phyloP scores from a whole-genome alignment of 176 grass and related monocot species.

The Triticum turgidum region DNA sequence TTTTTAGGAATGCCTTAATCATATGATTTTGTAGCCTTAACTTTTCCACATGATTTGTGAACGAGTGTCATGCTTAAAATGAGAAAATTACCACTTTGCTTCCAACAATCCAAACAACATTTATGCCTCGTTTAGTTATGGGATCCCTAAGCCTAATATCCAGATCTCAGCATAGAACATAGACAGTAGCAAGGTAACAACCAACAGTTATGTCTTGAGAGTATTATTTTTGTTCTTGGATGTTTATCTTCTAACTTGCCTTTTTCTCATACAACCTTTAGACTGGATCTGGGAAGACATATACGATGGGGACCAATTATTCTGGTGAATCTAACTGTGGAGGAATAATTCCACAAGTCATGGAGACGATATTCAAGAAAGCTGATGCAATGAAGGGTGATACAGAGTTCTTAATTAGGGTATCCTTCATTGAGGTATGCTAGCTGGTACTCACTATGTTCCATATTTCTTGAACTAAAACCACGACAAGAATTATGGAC shows the following conservation, averaged over 20 bases:
- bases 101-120: background rate
- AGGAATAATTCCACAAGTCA: slow-evolving; percentile 96
- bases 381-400: slow-evolving; percentile 52
- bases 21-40: background rate
- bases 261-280: slow-evolving; percentile 43
- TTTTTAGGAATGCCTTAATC: background rate
- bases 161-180: background rate
- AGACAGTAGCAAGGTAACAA: background rate
- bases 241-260: slow-evolving; percentile 12
- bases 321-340: slow-evolving; percentile 55
- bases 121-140: background rate
- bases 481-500: too few species aligned
- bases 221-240: slow-evolving; percentile 22
- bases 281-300: slow-evolving; percentile 97
- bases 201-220: background rate
- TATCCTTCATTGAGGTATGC: slow-evolving; percentile 95
- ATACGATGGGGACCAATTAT: slow-evolving; percentile 96
- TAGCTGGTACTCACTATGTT: background rate
- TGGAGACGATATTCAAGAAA: slow-evolving; percentile 90
- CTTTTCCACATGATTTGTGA: background rate
- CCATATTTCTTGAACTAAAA: too few species aligned
- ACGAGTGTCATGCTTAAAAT: slow-evolving; percentile 7
- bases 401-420: slow-evolving; percentile 76
- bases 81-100: background rate
- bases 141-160: background rate